A percentile compares a stretch with the other conserved stretches of the same genome.
These are phyloP conservation scores for Suillus subluteus DNA, from an alignment of 768 basidiomycete genomes.

Conservation along the genomic window DNA sequence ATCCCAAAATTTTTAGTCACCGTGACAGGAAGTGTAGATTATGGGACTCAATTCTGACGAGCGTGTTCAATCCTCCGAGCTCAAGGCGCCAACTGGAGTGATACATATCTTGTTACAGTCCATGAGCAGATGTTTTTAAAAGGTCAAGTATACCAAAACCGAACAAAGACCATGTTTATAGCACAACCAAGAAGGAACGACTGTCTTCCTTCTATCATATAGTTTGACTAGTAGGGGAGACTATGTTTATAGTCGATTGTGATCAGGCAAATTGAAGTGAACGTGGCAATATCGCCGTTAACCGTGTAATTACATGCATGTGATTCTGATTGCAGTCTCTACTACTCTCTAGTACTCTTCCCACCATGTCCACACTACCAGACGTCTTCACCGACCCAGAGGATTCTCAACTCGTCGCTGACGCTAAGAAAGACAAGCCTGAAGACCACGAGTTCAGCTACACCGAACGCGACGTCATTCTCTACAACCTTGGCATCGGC, in stretches of 20 bases:
- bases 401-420: constrained; percentile 79
- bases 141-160: not conserved
- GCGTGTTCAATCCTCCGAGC: not conserved
- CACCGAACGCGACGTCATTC: constrained; percentile 87
- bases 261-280: no score
- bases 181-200: no score
- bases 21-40: no score
- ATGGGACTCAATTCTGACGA: not conserved
- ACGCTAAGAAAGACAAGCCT: constrained; percentile 70
- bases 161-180: not conserved
- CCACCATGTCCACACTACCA: constrained; percentile 42
- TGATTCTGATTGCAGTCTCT: constrained; percentile 7
- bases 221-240: no score
- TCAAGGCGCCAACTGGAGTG: not conserved
- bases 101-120: not conserved
- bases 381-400: constrained; percentile 72
- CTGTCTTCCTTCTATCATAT: no score
- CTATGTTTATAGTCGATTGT: not conserved
- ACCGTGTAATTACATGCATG: not conserved
- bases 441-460: constrained; percentile 70
- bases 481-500: constrained; percentile 95
- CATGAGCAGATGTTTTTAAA: not conserved
- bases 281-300: no score
- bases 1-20: no score
- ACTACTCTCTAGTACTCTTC: not conserved